Evolutionary conservation across 352 stramenopile genomes (phyloP).

Genomic region (Phytophthora pinifolia): DNA sequence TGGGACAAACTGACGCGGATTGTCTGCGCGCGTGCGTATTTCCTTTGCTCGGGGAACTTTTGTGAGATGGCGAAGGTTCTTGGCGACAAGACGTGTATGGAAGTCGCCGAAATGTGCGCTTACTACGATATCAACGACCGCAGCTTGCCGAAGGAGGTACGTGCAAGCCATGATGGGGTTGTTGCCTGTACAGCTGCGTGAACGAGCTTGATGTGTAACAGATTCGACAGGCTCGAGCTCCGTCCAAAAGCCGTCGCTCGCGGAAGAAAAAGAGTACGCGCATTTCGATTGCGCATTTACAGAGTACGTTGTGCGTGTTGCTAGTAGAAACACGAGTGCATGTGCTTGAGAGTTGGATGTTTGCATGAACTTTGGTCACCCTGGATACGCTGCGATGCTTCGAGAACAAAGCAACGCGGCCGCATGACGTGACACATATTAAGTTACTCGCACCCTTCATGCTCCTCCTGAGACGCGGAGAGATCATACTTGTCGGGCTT

Average conservation of each 20-base stretch:
- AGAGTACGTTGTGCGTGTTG: constrained; percentile 46
- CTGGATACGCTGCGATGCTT: constrained; percentile 60
- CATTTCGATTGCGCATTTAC: constrained; percentile 64
- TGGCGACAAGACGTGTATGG: constrained; percentile 63
- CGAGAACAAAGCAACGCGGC: constrained; percentile 36
- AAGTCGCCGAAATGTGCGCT: constrained; percentile 76
- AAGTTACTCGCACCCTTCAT: constrained; percentile 18
- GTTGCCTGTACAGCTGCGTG: not conserved
- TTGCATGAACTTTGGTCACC: constrained; percentile 32
- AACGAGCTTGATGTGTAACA: constrained; percentile 6
- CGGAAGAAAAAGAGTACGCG: constrained; percentile 63
- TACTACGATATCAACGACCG: constrained; percentile 67
- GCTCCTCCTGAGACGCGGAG: constrained; percentile 35
- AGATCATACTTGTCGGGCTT: constrained; percentile 26
- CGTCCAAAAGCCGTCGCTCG: constrained; percentile 36
- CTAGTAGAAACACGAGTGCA: constrained; percentile 7
- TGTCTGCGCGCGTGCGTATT: constrained; percentile 62
- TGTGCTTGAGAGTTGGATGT: constrained; percentile 7
- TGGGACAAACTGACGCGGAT: constrained; percentile 48
- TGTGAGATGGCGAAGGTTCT: constrained; percentile 76
- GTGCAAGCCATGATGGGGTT: not conserved
- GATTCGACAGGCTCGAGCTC: constrained; percentile 30
- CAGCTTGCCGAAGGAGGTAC: constrained; percentile 49
- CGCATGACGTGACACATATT: constrained; percentile 58
- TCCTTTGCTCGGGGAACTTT: constrained; percentile 72